Base-by-base conservation (phyloP, 768 basidiomycete genomes). In the Gyrodon lividus region DNA sequence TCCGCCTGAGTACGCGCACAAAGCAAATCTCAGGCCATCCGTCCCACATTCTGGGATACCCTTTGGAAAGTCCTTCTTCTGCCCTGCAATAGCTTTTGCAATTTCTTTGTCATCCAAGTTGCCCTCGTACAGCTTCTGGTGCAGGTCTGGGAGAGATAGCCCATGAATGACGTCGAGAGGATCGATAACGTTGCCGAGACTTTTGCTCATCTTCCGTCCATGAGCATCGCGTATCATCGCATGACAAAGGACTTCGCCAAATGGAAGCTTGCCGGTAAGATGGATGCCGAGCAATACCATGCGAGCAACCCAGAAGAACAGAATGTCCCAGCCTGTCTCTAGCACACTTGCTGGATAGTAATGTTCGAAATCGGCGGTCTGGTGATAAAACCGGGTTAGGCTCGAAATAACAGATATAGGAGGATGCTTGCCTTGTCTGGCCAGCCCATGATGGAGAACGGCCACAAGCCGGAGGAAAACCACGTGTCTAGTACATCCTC, bases 301-400 rank as follows among this genome's bases (percentile, higher is more conserved):
- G 38, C 97, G 88, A 14, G 97, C 95, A 6, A 98, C 96, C 97
- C 97, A 99, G 82, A 98, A 98, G 80, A 95, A 95, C n/a, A 99
- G 71, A 62, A 98, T 98, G 57, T 98, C 97, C 96, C 97, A 98
- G 41, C 97, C 97, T 0, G 97, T 99, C 73, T 98, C 97, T 26
- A 98, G 82, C 39, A 98, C 60, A n/a, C 85, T 81, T 2, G 91
- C 73, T 0, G 97, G 97, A 69, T 95, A 99, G 75, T 91, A 98
- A 26, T 76, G 74, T 57, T 84, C 68, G 37, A 92, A 59, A 65
- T 98, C 96, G 4, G 72, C 55, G 0, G 92, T 94, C 91, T 92
- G 28, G 6, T 5, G 43, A 37, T 14, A 20, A 12, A 31, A 24
- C 22, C 13, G n/a, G 56, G 20, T 51, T 46, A 61, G 35, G 41